These are phyloP conservation scores for Phanerochaete carnosa DNA, from an alignment of 768 basidiomycete genomes.

Conservation along the genomic window DNA sequence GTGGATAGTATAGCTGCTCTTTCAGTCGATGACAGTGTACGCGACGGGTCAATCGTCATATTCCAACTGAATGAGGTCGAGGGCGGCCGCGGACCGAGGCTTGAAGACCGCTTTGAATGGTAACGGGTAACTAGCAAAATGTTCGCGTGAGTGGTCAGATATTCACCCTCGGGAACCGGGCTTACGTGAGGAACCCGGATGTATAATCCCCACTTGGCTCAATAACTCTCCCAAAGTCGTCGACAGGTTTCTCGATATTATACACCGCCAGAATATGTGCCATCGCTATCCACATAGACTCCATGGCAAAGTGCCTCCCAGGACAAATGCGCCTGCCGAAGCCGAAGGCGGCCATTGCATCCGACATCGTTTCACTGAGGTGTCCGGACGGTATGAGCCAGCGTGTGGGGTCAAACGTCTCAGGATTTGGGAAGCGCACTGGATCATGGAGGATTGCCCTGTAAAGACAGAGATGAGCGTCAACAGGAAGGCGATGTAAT, in stretches of 20 bases:
- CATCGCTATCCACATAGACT: slow-evolving; percentile 21
- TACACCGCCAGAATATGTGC: slow-evolving; percentile 19
- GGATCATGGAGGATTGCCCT: slow-evolving; percentile 23
- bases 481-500: not conserved
- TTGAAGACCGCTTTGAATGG: slow-evolving; percentile 20
- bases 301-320: slow-evolving; percentile 21
- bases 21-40: too few species aligned
- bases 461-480: not conserved
- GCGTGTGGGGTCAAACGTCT: too few species aligned
- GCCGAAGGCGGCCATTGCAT: slow-evolving; percentile 11
- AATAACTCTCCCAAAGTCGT: slow-evolving; percentile 13
- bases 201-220: slow-evolving; percentile 32
- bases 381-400: too few species aligned
- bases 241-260: slow-evolving; percentile 16
- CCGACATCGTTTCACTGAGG: slow-evolving; percentile 4
- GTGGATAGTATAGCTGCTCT: too few species aligned
- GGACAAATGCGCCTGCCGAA: slow-evolving; percentile 21
- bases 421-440: slow-evolving; percentile 16
- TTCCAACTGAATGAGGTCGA: slow-evolving; percentile 29
- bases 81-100: slow-evolving; percentile 25
- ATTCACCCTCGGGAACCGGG: not conserved
- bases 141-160: not conserved
- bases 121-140: slow-evolving; percentile 20
- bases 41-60: too few species aligned
- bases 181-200: slow-evolving; percentile 28